Evolutionary conservation across 805 yeast species (phyloP), one percentile per base, ranked within the genome.

Genomic region (Gaillardinia entomophila): DNA sequence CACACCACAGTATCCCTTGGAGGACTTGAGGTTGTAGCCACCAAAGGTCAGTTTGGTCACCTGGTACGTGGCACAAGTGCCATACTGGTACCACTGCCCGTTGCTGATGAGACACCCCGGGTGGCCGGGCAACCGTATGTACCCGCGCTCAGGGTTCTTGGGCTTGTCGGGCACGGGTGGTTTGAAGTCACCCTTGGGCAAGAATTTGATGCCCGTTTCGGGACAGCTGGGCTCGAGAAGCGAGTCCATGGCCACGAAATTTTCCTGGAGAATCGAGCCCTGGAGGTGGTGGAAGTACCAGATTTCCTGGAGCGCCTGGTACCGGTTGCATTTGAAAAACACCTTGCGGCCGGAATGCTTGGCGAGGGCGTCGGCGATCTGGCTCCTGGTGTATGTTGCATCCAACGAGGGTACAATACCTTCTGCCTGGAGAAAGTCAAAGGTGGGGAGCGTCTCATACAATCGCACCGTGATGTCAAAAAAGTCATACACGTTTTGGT

Each of bases 21-120:
- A 75, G 1, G 92, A 73, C 38, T 68, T 68, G 28, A 89, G 49
- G 36, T 77, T 72, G 46, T 75, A 73, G n/a, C 92, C 92, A 3
- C 92, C 92, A 55, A 76, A 77, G 22, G 73, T 71, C 20, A 82
- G 75, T 33, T 77, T 69, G 12, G 37, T 32, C 16, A 83, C 46
- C 16, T 68, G 68, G 59, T 69, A 89, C 4, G 82, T 77, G 4
- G 96, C 97, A 57, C 97, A 90, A 0, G 92, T 76, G 1, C 96
- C 96, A 12, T 70, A 66, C 4, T 71, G 52, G 59, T 81, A 85
- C 92, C 95, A 89, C 43, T 77, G 73, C 3, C 98, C 98, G 48
- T 76, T 83, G 38, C 83, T 75, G 48, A 89, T 90, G 37, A 90
- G 61, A 57, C 96, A 86, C 7, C 95, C 96, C 4, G 56, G 41